phyloP scores from a whole-genome alignment of 495 filamentous ascomycete species.

The Aspergillus funiculosus region DNA sequence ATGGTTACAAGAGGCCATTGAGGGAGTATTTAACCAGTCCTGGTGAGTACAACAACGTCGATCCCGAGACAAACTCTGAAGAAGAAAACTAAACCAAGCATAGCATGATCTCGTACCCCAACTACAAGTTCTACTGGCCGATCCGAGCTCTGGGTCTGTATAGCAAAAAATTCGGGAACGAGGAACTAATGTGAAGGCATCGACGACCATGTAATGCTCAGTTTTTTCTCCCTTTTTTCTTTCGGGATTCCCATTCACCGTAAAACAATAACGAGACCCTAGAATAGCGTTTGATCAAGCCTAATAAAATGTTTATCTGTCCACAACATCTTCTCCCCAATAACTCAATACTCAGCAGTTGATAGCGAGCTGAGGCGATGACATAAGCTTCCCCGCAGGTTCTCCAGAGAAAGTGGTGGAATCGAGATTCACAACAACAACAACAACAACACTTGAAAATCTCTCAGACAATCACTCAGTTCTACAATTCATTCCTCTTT shows the following conservation, averaged over 20 bases:
- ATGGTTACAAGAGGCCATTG: conserved; percentile 92
- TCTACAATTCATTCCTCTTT: not conserved
- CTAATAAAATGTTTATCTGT: too few relatives aligned
- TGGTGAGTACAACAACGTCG: conserved; percentile 50
- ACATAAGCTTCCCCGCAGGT: conserved; percentile 10
- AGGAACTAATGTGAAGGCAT: conserved; percentile 39
- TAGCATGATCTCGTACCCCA: conserved; percentile 98
- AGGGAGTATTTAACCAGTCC: conserved; percentile 98
- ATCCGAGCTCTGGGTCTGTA: conserved; percentile 92
- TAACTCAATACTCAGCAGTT: too few relatives aligned
- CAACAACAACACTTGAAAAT: not conserved
- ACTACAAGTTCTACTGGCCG: conserved; percentile 96
- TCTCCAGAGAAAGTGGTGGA: conserved; percentile 5
- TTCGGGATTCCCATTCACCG: too few relatives aligned
- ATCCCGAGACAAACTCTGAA: conserved; percentile 49
- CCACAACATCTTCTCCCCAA: too few relatives aligned
- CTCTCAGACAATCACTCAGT: not conserved
- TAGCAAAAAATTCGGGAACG: conserved; percentile 66
- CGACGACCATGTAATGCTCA: too few relatives aligned
- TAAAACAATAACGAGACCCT: too few relatives aligned
- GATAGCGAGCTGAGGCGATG: too few relatives aligned
- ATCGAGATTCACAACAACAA: not conserved
- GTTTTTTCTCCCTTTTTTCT: too few relatives aligned
- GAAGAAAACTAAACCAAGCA: conserved; percentile 55
- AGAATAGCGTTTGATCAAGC: not conserved